These are phyloP conservation scores for Colletotrichum liriopes DNA, from an alignment of 2,329 filamentous ascomycete genomes.

Conservation along the genomic window DNA sequence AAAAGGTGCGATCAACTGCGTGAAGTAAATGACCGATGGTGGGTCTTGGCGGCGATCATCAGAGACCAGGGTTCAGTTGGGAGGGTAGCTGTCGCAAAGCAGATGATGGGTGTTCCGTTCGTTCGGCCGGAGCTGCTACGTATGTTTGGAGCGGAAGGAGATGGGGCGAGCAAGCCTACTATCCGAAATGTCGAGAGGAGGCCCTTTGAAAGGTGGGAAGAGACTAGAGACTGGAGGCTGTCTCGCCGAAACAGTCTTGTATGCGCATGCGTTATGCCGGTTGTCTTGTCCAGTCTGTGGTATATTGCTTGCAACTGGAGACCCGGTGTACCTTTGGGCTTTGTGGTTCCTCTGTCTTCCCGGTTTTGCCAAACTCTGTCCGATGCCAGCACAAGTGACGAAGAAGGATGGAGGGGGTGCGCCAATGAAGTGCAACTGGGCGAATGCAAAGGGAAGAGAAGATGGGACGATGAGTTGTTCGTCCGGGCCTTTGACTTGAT, in stretches of 20 bases:
- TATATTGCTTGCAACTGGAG: conserved; percentile 32
- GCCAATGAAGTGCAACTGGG: conserved; percentile 9
- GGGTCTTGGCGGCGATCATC: conserved; percentile 44
- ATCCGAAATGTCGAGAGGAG: neutral
- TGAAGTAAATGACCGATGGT: conserved; percentile 43
- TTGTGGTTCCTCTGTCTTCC: conserved; percentile 13
- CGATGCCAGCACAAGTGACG: conserved; percentile 32
- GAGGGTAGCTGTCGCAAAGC: conserved; percentile 4
- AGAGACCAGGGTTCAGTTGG: conserved; percentile 35
- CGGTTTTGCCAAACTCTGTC: conserved; percentile 27
- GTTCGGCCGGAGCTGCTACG: neutral
- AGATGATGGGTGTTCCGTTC: conserved; percentile 13
- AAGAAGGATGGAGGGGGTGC: conserved; percentile 16
- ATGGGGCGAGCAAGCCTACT: neutral
- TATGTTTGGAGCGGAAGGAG: conserved; percentile 2
- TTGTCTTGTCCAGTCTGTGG: conserved; percentile 33
- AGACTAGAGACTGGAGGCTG: neutral
- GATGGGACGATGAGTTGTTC: conserved; percentile 39
- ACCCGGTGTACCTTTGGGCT: neutral
- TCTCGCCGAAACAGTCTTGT: conserved; percentile 11
- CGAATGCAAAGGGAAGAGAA: conserved; percentile 29
- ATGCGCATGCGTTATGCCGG: conserved; percentile 27
- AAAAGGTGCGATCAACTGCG: conserved; percentile 41
- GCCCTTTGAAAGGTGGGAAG: neutral
- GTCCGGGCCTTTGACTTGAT: conserved; percentile 37